phyloP scores from a whole-genome alignment of 2,329 filamentous ascomycete species.

The Fonsecaea erecta region DNA sequence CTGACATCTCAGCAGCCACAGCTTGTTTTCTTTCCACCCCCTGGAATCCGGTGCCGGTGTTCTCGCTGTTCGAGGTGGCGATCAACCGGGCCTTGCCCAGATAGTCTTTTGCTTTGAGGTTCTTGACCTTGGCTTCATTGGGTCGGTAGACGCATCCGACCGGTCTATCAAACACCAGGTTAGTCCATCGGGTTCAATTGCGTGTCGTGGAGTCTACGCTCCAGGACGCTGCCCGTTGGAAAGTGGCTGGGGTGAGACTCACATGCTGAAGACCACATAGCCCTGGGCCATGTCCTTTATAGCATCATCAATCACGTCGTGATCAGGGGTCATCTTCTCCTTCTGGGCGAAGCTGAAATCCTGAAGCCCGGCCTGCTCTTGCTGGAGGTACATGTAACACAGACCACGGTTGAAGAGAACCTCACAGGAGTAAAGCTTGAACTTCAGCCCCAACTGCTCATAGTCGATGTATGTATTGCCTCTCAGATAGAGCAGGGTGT shows the following conservation, averaged over 20 bases:
- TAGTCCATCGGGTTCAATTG: background rate
- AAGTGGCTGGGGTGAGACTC: slow-evolving; percentile 17
- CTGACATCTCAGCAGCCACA: slow-evolving; percentile 37
- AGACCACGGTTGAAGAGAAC: slow-evolving; percentile 96
- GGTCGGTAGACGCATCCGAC: slow-evolving; percentile 94
- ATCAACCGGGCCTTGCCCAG: slow-evolving; percentile 94
- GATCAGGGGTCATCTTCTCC: slow-evolving; percentile 94
- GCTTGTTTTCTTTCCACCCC: slow-evolving; percentile 72
- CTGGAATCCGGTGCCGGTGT: slow-evolving; percentile 80
- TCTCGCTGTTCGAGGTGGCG: slow-evolving; percentile 79
- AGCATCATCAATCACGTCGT: slow-evolving; percentile 97
- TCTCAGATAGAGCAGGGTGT: slow-evolving; percentile 89
- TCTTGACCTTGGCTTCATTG: slow-evolving; percentile 97
- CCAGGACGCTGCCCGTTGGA: background rate
- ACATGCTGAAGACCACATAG: slow-evolving; percentile 80
- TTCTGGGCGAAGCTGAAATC: slow-evolving; percentile 89
- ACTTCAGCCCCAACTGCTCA: slow-evolving; percentile 90
- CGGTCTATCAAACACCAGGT: slow-evolving; percentile 69
- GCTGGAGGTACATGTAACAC: slow-evolving; percentile 95
- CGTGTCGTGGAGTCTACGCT: background rate
- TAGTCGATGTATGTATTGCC: slow-evolving; percentile 99
- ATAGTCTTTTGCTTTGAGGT: slow-evolving; percentile 96
- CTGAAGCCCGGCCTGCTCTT: slow-evolving; percentile 86
- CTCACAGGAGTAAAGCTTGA: slow-evolving; percentile 96
- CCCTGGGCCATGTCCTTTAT: slow-evolving; percentile 94